Base-by-base conservation (phyloP, 2,329 filamentous ascomycete species). In the Mycogone perniciosa region DNA sequence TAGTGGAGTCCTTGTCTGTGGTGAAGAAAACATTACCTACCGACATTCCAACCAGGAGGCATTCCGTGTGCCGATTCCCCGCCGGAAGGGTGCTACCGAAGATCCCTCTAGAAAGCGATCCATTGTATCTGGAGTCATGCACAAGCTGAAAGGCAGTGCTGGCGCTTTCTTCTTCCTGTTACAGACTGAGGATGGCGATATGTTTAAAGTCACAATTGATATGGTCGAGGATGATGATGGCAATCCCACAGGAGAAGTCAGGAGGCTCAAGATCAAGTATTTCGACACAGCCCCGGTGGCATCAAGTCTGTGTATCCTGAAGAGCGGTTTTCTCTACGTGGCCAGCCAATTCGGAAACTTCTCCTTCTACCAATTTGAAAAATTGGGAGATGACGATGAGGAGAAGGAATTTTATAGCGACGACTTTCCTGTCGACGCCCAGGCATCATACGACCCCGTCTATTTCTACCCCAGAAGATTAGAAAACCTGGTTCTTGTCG, bases 151-250 rank as follows among this genome's bases (percentile, higher is more conserved):
- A 62, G 82, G 82, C 54, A 84, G 77, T 53, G 77, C 76, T 5
- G 90, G 90, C 30, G 90, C 91, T 2, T 99, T 99, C 72, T 99
- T 99, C 75, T 96, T 97, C 66, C 80, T 99, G 3, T 73, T 99
- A 1, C 93, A 99, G 66, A 90, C 88, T 0, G 93, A 99, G 52
- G 95, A 99, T 66, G 93, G 93, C n/a, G 95, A 99, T 67, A 76
- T 99, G 6, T 97, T 99, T 78, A 97, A 97, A 67, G 80, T 97
- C 45, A 96, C 86, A 0, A 84, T 99, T 54, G 90, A 96, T 57
- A 92, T 96, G 84, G 79, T 84, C 7, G 86, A 91, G 59, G 88
- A 95, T 60, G 81, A 85, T 1, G 81, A 87, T 43, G 89, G 86
- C 9, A 84, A 89, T 53, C 76, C 85, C 1, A 92, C 88, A 1